Conservation (phyloP, 192 early-diverging fungal genomes). For the Coemansia sp. region DNA sequence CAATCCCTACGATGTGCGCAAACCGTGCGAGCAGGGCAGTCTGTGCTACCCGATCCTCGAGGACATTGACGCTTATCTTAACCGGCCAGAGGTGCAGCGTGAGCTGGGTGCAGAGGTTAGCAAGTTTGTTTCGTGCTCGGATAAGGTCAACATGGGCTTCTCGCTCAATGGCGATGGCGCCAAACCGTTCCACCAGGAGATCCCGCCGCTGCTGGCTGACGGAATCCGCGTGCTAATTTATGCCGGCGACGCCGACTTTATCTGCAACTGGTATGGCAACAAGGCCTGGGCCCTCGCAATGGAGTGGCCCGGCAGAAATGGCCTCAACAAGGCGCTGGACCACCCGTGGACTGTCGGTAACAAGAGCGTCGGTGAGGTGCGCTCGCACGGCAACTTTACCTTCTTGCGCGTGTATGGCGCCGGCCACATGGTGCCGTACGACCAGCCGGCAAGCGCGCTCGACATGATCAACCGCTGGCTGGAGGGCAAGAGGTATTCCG, state of each 20-base stretch:
- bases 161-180: conserved; percentile 79
- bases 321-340: conserved; percentile 67
- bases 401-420: conserved; percentile 79
- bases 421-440: conserved; percentile 88
- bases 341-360: conserved; percentile 64
- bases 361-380: conserved; percentile 55
- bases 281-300: conserved; percentile 78
- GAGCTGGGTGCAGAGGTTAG: conserved; percentile 63
- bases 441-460: conserved; percentile 71
- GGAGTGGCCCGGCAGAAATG: conserved; percentile 71
- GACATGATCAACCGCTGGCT: conserved; percentile 87
- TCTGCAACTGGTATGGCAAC: conserved; percentile 83
- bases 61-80: conserved; percentile 70
- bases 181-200: conserved; percentile 59
- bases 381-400: conserved; percentile 64
- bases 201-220: conserved; percentile 64
- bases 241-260: conserved; percentile 85
- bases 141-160: conserved; percentile 72
- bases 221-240: conserved; percentile 79
- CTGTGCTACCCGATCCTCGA: conserved; percentile 83
- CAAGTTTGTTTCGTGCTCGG: conserved; percentile 73
- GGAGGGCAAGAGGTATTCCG: background rate
- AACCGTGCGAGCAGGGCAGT: conserved; percentile 64
- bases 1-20: conserved; percentile 92
- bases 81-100: conserved; percentile 60